Evolutionary conservation across 495 filamentous ascomycete genomes (phyloP).

Genomic region (Hypoxylon rickii): DNA sequence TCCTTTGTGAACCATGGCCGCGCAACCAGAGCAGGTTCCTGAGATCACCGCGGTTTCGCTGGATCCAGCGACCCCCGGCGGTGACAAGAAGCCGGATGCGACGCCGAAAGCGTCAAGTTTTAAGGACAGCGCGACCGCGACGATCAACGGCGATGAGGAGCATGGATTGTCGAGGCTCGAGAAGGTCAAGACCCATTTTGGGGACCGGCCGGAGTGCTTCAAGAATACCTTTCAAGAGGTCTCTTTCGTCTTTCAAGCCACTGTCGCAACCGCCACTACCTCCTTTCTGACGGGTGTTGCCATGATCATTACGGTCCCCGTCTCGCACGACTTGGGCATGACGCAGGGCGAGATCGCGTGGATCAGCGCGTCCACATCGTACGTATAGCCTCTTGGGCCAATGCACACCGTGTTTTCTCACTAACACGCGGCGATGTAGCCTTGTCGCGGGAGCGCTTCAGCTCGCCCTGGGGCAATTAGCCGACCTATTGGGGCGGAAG

Average conservation of each 20-base stretch:
- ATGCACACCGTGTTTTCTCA: background rate
- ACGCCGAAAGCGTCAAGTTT: slow-evolving; percentile 11
- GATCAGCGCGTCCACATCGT: slow-evolving; percentile 69
- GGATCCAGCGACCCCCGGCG: slow-evolving; percentile 2
- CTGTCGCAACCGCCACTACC: slow-evolving; percentile 68
- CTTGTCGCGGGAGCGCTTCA: slow-evolving; percentile 69
- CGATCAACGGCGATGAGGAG: slow-evolving; percentile 18
- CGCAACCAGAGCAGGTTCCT: slow-evolving; percentile 1
- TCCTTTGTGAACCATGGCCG: slow-evolving; percentile 5
- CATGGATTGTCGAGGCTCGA: slow-evolving; percentile 19
- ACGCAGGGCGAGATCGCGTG: slow-evolving; percentile 71
- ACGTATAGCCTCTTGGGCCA: slow-evolving; percentile 32
- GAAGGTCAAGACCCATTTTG: slow-evolving; percentile 31
- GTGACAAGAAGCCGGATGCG: background rate
- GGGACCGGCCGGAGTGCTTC: slow-evolving; percentile 36
- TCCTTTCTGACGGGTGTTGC: slow-evolving; percentile 64
- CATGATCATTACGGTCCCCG: slow-evolving; percentile 66
- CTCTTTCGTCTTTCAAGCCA: slow-evolving; percentile 69
- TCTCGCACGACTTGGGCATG: slow-evolving; percentile 67
- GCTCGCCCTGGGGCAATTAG: slow-evolving; percentile 68
- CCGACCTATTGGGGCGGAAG: slow-evolving; percentile 70
- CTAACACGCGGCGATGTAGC: slow-evolving; percentile 39
- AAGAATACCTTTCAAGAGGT: slow-evolving; percentile 65
- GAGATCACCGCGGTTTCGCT: slow-evolving; percentile 19
- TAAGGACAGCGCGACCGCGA: background rate